These are phyloP conservation scores for Pelargonium cotyledonis DNA, from an alignment of 441 rosid species.

Conservation along the genomic window DNA sequence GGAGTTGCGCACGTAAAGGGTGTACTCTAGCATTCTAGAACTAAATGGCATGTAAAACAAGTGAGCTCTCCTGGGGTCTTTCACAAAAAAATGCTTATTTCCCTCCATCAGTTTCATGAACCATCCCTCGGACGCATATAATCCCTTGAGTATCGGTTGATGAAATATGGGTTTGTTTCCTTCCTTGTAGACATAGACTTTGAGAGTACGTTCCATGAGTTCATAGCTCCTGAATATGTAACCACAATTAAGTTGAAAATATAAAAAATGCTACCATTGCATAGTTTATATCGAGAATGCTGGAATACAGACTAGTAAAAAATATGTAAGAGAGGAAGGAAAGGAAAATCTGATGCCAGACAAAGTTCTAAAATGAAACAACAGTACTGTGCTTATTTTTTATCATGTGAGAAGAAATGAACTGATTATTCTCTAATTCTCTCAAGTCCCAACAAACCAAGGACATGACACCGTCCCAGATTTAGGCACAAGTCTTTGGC, in stretches of 20 bases:
- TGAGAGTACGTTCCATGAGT: constrained; percentile 56
- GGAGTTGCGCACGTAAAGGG: constrained; percentile 60
- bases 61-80: constrained; percentile 57
- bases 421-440: no score
- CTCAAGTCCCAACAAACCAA: no score
- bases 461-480: no score
- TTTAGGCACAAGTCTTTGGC: no score
- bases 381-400: no score
- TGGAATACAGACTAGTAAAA: background rate
- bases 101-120: constrained; percentile 74
- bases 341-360: no score
- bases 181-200: constrained; percentile 54
- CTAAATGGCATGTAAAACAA: constrained; percentile 73
- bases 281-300: background rate
- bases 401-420: no score
- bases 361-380: background rate
- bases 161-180: constrained; percentile 64
- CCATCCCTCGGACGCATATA: constrained; percentile 81
- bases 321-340: background rate
- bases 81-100: constrained; percentile 48
- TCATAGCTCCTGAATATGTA: constrained; percentile 55
- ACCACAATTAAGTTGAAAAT: constrained; percentile 21
- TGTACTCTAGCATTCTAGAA: constrained; percentile 61
- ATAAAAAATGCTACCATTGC: constrained; percentile 6
- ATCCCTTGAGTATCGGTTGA: constrained; percentile 59